Conservation (phyloP, 179 eudicot species). For the Spergularia azorica region DNA sequence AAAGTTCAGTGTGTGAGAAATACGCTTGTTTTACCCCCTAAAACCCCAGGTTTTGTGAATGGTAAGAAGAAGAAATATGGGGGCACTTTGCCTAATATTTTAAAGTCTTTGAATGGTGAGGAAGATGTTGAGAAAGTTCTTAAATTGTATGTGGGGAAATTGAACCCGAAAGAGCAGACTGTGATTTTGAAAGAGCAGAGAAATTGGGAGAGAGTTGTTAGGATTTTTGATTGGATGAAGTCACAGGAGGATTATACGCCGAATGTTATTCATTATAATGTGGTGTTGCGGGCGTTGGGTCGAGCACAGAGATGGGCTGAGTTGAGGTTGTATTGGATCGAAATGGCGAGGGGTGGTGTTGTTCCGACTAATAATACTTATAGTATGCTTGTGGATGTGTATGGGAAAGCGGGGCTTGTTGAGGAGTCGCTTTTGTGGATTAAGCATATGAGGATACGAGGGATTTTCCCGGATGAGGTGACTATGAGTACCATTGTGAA, state of each 20-base stretch:
- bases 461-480: conserved; percentile 79
- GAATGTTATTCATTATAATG: conserved; percentile 84
- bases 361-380: conserved; percentile 79
- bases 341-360: conserved; percentile 69
- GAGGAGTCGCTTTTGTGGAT: conserved; percentile 79
- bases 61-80: conserved; percentile 55
- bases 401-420: conserved; percentile 80
- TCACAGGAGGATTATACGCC: conserved; percentile 57
- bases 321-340: conserved; percentile 80
- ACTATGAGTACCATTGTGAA: conserved; percentile 76
- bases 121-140: conserved; percentile 58
- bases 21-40: conserved; percentile 31
- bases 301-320: conserved; percentile 87
- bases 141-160: conserved; percentile 45
- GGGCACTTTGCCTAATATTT: conserved; percentile 55
- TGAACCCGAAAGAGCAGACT: conserved; percentile 72
- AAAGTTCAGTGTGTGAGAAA: conserved; percentile 47
- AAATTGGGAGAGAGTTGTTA: conserved; percentile 66
- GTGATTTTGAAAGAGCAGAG: conserved; percentile 77
- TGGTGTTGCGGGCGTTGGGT: conserved; percentile 70
- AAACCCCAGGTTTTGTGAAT: conserved; percentile 22
- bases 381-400: conserved; percentile 83
- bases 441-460: conserved; percentile 78
- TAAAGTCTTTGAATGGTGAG: conserved; percentile 55
- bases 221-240: conserved; percentile 75